Evolutionary conservation across 495 filamentous ascomycete species (phyloP), one percentile per base, ranked within the genome.

Genomic region (Parmelia sp.): DNA sequence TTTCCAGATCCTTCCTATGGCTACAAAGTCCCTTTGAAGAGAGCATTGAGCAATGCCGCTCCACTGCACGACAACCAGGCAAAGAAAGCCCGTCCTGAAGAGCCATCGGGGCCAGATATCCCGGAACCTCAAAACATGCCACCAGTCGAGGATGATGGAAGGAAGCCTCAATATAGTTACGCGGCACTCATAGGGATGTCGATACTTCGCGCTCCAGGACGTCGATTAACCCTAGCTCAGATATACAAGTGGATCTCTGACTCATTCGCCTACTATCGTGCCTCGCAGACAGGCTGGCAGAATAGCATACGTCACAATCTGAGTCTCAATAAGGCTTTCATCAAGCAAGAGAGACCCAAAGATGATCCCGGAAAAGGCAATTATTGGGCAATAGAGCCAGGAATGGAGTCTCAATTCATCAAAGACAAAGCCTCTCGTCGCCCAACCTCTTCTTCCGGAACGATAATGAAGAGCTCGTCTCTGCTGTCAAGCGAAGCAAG

Each of bases 211-310:
- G 89, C 94, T 8, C 86, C 90, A 36, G 86, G 89, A 49, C 86
- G 91, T 29, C 86, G 89, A 45, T 78, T 98, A 58, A 97, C 94
- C 3, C 80, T 98, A 2, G 86, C 92, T n/a, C 92, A 97, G 72
- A 98, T 98, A 66, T 98, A 98, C 83, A 96, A 94, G 71, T 98
- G 94, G 94, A 97, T 98, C 64, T 91, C 90, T 1, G 91, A 97
- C 71, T 94, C 88, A 6, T 98, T 90, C 73, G 84, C 82, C 4
- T 96, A 90, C 74, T 98, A 97, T 77, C 86, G 86, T 62, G 83
- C 85, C 23, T 82, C 86, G 40, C 91, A 96, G 62, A 83, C 89
- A 8, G 93, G 94, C 33, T 98, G 94, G 94, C 92, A 97, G 75
- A 98, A 98, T 73, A 96, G 93, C 77, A 98, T 98, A 74, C 88